A percentile compares a stretch with the other conserved stretches of the same genome.
Evolutionary conservation across 495 filamentous ascomycete genomes (phyloP).

Genomic region (Tuber indicum): DNA sequence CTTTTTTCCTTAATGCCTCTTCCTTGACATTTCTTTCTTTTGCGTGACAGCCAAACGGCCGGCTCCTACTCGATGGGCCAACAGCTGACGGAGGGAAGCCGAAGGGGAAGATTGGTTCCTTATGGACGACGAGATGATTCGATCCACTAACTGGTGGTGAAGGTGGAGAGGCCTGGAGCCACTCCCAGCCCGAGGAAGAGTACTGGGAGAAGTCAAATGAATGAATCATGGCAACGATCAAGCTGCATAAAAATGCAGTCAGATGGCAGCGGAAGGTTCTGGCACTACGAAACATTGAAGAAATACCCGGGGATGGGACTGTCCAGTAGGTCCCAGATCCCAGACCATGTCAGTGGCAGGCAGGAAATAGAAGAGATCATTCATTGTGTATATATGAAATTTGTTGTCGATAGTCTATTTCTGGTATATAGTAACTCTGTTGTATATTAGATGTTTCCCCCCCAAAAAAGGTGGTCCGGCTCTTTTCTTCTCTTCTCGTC

Average conservation of each 20-base stretch:
- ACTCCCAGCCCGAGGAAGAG: conserved; percentile 13
- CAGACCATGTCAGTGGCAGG: neutral
- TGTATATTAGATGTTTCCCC: neutral
- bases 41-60: neutral
- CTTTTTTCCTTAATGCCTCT: conserved; percentile 1
- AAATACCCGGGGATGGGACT: neutral
- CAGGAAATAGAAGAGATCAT: neutral
- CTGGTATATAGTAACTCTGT: neutral
- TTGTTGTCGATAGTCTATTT: neutral
- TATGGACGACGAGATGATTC: conserved; percentile 34
- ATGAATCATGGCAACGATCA: neutral
- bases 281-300: neutral
- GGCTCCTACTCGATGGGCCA: conserved; percentile 2
- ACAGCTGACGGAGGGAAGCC: neutral
- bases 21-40: conserved; percentile 3
- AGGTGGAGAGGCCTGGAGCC: conserved; percentile 29
- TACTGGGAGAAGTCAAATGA: conserved; percentile 29
- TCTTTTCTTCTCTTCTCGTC: neutral
- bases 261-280: neutral
- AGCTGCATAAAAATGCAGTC: neutral
- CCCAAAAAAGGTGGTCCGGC: neutral
- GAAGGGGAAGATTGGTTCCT: conserved; percentile 37
- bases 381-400: conserved; percentile 1
- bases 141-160: conserved; percentile 27
- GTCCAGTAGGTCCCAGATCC: neutral